Percentiles rank a stretch among this genome's conserved stretches.
These are phyloP conservation scores for Mycena chlorophos DNA, from an alignment of 768 basidiomycete species.

Conservation along the genomic window DNA sequence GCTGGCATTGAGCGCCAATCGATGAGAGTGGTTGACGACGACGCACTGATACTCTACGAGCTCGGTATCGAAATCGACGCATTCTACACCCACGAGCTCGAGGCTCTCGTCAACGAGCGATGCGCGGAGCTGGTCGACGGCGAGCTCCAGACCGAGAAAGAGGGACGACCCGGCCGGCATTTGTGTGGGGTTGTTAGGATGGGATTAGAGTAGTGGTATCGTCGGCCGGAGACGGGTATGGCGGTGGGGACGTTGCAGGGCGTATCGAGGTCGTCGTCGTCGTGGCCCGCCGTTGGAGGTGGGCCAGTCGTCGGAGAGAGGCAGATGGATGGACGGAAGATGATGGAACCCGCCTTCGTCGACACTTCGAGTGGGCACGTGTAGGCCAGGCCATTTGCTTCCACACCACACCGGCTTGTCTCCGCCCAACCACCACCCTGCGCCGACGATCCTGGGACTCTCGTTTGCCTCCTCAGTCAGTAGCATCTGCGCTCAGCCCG, in stretches of 20 bases:
- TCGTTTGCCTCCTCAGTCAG: no score
- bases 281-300: neutral
- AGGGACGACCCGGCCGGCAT: conserved; percentile 38
- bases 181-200: neutral
- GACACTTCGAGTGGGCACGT: neutral
- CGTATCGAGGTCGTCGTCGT: neutral
- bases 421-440: no score
- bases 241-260: neutral
- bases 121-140: conserved; percentile 80
- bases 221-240: neutral
- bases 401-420: neutral
- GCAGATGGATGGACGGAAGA: neutral
- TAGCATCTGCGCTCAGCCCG: no score
- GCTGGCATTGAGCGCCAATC: conserved; percentile 15
- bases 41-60: conserved; percentile 80
- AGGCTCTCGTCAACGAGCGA: conserved; percentile 82
- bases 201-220: neutral
- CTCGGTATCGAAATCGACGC: conserved; percentile 81
- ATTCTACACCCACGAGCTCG: conserved; percentile 79
- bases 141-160: conserved; percentile 85
- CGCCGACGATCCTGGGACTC: no score
- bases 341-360: conserved; percentile 1
- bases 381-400: neutral
- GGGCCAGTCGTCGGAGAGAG: neutral
- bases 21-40: conserved; percentile 15